Base-by-base conservation (phyloP, 371 early-diverging fungal species). In the Syncephalastrum contaminatum region DNA sequence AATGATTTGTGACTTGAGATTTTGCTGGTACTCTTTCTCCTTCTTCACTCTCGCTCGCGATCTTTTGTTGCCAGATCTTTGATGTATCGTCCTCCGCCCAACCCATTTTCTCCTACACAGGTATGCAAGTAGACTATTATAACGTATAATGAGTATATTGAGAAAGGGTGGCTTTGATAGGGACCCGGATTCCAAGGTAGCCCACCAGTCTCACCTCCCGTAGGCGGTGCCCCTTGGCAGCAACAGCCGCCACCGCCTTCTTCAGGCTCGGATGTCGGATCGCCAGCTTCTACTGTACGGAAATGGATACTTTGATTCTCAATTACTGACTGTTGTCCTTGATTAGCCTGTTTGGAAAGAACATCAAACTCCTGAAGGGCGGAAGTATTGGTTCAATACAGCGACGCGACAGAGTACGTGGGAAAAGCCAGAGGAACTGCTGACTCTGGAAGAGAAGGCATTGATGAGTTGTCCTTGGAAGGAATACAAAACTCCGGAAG, bases 371-470 rank as follows among this genome's bases (percentile, higher is more conserved):
- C 76, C 87, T 21, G 93, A 94, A 72, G 94, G 94, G 15, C 80
- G 88, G 48, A 80, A 76, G 22, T 95, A 96, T 72, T 96, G 91
- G 74, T 93, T 77, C 77, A 93, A 97, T 64, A 75, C 80, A 21
- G 60, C 70, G 13, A 94, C 96, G 15, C 84, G 87, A 60, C 79
- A 82, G 62, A 94, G 88, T 53, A 85, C 86, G 5, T 97, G 97
- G 97, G 94, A 96, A 59, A 96, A 95, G 68, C 98, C 98, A 15
- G 90, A 91, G 54, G 96, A 91, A 58, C 81, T 96, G 13, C 88
- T 92, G 67, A 87, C 93, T 3, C 84, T 86, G 18, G 83, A 85
- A 59, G 95, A 97, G 85, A 70, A 73, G 60, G 88, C 87, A 42
- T 70, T 91, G 54, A 82, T 82, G 39, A 63, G 70, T 16, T 83